Evolutionary conservation across 352 stramenopile genomes (phyloP), one percentile per base, ranked within the genome.

Genomic region (Globisporangium nodosum): DNA sequence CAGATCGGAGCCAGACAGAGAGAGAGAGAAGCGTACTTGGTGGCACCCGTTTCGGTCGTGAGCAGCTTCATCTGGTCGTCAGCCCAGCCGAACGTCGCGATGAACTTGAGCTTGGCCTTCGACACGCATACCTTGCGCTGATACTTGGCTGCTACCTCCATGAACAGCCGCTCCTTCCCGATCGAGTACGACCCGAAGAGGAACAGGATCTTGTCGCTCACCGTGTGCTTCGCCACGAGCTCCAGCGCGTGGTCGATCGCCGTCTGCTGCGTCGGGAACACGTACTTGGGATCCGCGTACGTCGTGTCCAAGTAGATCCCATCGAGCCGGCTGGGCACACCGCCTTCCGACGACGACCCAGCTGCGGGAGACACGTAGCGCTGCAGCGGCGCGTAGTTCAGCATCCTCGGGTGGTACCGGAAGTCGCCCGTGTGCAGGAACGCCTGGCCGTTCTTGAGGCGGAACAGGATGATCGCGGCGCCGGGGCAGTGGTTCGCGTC

Each of bases 401-500:
- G 77, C 85, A 95, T 95, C 52, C 66, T 83, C 15, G 68, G 71
- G 50, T 92, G 63, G 60, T 85, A 95, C 9, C 86, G 75, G 54
- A 95, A 95, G 65, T 95, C 86, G 16, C 86, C 86, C 18, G 97
- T 98, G 69, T 99, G 96, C 21, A 99, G 61, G 58, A 97, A 90
- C 15, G 69, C 78, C 47, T 86, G 92, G 1, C 92, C 88, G 7
- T 74, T 81, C 48, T 76, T 81, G 6, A 92, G 58, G 5, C 92
- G 68, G 67, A 99, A 98, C 21, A 98, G 69, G 58, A 99, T 96
- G 73, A 99, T 97, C 11, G 93, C 79, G 6, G 96, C 90, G 31
- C 96, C 96, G 31, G 96, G 96, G 64, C 96, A 99, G 73, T 99
- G 96, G 63, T 99, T 99, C 1, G 96, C 96, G 62, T 98, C 92